Evolutionary conservation across 805 yeast species (phyloP).

Genomic region (Pichia exigua): DNA sequence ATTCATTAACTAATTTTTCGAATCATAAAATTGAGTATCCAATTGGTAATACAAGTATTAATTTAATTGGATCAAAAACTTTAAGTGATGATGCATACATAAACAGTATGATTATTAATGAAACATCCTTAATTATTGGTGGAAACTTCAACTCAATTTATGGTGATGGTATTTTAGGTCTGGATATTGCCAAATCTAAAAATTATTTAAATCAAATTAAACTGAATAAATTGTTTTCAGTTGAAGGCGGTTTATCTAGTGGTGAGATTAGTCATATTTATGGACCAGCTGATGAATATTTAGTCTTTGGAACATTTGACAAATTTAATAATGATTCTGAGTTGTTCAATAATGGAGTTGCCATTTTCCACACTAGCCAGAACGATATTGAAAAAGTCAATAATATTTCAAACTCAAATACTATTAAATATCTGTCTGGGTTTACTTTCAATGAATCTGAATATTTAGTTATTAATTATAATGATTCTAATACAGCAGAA

Average conservation of each 20-base stretch:
- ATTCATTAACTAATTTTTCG: constrained; percentile 56
- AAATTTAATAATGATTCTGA: constrained; percentile 25
- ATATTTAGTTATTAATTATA: constrained; percentile 33
- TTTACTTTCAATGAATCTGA: constrained; percentile 32
- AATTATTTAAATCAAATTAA: constrained; percentile 10
- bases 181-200: constrained; percentile 22
- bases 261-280: constrained; percentile 18
- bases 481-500: constrained; percentile 14
- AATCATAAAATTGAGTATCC: constrained; percentile 19
- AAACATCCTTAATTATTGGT: constrained; percentile 35
- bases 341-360: constrained; percentile 14
- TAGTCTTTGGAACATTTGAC: constrained; percentile 35
- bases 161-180: constrained; percentile 32
- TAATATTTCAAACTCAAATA: constrained; percentile 12
- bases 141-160: constrained; percentile 38
- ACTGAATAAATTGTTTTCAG: constrained; percentile 3
- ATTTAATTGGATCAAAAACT: constrained; percentile 27
- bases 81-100: constrained; percentile 36
- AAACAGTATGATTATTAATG: constrained; percentile 25
- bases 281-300: constrained; percentile 29
- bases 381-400: constrained; percentile 34
- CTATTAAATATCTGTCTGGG: constrained; percentile 16
- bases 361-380: constrained; percentile 24
- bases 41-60: constrained; percentile 44
- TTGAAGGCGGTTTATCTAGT: constrained; percentile 34